Conservation (phyloP, 176 grass and related monocot species). For the Musa troglodytarum region DNA sequence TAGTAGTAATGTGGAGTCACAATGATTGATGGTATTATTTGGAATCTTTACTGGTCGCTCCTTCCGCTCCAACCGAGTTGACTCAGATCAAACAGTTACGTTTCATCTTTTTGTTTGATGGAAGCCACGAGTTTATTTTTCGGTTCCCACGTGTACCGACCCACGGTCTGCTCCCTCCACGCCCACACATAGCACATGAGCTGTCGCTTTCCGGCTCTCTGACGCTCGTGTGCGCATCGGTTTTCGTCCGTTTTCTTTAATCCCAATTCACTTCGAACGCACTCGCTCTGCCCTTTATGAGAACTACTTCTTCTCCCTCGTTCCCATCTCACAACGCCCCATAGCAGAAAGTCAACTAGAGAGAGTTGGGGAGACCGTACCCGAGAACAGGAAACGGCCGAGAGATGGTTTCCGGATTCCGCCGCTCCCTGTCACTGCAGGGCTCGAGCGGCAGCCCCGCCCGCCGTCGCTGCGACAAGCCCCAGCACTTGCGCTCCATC, state of each 20-base stretch:
- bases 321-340: not conserved
- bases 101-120: not conserved
- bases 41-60: no score
- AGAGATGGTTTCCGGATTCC: constrained; percentile 46
- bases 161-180: not conserved
- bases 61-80: not conserved
- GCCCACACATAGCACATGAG: not conserved
- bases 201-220: not conserved
- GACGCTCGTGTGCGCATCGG: not conserved
- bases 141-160: not conserved
- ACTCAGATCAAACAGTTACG: not conserved
- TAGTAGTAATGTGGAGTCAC: no score
- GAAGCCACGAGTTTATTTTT: not conserved
- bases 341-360: not conserved
- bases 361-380: not conserved
- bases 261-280: not conserved
- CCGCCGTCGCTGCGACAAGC: not conserved
- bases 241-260: not conserved
- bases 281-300: not conserved
- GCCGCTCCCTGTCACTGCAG: constrained; percentile 51
- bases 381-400: not conserved
- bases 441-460: constrained; percentile 12
- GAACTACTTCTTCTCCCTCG: not conserved
- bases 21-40: no score
- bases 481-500: constrained; percentile 35